Percentiles rank a stretch among this genome's conserved stretches.
Evolutionary conservation across 805 yeast species (phyloP).

Genomic region (Ogataea naganishii): DNA sequence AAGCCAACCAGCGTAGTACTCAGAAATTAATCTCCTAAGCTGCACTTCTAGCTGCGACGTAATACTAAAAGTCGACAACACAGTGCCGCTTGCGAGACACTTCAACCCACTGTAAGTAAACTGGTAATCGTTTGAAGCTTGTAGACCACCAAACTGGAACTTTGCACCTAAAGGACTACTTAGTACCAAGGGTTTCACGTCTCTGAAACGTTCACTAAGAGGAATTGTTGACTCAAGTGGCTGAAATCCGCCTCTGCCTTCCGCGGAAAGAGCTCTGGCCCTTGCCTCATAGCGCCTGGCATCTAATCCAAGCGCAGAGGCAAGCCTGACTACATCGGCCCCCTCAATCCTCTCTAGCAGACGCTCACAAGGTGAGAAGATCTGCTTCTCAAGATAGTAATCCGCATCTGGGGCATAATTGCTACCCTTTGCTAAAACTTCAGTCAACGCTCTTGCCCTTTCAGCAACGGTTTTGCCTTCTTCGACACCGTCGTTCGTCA

Average conservation of each 20-base stretch:
- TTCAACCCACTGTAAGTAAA: slow-evolving; percentile 62
- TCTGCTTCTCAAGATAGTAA: slow-evolving; percentile 80
- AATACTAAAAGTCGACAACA: slow-evolving; percentile 44
- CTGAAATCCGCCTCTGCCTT: slow-evolving; percentile 34
- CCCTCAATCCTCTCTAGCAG: slow-evolving; percentile 82
- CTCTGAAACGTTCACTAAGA: slow-evolving; percentile 76
- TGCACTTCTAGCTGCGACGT: slow-evolving; percentile 68
- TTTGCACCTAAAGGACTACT: slow-evolving; percentile 40
- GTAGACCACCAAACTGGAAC: slow-evolving; percentile 71
- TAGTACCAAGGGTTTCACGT: slow-evolving; percentile 45
- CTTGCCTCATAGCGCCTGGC: slow-evolving; percentile 47
- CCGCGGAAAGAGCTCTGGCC: slow-evolving; percentile 27
- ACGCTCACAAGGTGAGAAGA: slow-evolving; percentile 86
- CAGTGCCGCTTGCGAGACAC: slow-evolving; percentile 53
- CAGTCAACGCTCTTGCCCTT: slow-evolving; percentile 77
- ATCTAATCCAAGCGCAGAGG: slow-evolving; percentile 72
- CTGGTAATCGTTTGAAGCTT: slow-evolving; percentile 49
- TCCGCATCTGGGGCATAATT: slow-evolving; percentile 61
- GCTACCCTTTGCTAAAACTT: slow-evolving; percentile 45
- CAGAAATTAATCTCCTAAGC: slow-evolving; percentile 59
- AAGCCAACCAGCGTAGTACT: slow-evolving; percentile 83
- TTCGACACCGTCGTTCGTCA: slow-evolving; percentile 38
- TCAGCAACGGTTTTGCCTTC: slow-evolving; percentile 48
- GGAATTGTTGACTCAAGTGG: slow-evolving; percentile 78
- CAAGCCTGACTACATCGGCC: slow-evolving; percentile 69